These are phyloP conservation scores for Apiospora rasikravindrae DNA, from an alignment of 2,329 filamentous ascomycete species.

Conservation along the genomic window DNA sequence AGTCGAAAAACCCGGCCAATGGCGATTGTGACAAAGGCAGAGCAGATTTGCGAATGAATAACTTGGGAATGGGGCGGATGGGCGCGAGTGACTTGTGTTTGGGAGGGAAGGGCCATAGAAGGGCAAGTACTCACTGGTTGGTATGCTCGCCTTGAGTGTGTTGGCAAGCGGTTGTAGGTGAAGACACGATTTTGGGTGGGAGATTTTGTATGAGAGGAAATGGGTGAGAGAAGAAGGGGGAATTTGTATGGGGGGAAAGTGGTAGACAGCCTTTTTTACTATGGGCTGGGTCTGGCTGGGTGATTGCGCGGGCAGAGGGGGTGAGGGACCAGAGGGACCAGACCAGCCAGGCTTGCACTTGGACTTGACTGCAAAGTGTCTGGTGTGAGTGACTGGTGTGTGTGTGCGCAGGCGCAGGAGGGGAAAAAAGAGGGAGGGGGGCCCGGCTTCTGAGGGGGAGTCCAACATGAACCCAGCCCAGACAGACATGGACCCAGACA, in stretches of 20 bases:
- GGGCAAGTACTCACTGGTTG: conserved; percentile 57
- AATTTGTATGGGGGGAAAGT: conserved; percentile 59
- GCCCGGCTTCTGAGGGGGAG: neutral
- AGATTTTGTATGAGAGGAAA: conserved; percentile 61
- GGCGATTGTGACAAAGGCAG: conserved; percentile 16
- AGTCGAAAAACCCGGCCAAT: conserved; percentile 20
- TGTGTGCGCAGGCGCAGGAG: neutral
- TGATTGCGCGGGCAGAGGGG: conserved; percentile 41
- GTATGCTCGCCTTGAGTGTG: conserved; percentile 43
- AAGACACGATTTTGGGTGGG: conserved; percentile 55
- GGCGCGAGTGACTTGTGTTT: conserved; percentile 47
- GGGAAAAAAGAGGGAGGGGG: conserved; percentile 7
- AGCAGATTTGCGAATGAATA: neutral
- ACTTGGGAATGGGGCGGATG: conserved; percentile 5
- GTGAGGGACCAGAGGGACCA: conserved; percentile 34
- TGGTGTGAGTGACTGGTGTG: neutral
- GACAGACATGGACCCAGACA: conserved; percentile 11
- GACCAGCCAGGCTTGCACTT: conserved; percentile 14
- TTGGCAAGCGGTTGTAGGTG: conserved; percentile 42
- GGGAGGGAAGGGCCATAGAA: conserved; percentile 44
- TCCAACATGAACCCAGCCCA: neutral
- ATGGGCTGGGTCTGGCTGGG: conserved; percentile 62
- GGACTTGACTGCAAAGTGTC: neutral
- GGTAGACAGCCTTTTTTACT: conserved; percentile 66
- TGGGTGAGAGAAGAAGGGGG: conserved; percentile 66